Evolutionary conservation across 1,284 basidiomycete species (phyloP), one percentile per base, ranked within the genome.

Genomic region (Ustilago cynodontis): DNA sequence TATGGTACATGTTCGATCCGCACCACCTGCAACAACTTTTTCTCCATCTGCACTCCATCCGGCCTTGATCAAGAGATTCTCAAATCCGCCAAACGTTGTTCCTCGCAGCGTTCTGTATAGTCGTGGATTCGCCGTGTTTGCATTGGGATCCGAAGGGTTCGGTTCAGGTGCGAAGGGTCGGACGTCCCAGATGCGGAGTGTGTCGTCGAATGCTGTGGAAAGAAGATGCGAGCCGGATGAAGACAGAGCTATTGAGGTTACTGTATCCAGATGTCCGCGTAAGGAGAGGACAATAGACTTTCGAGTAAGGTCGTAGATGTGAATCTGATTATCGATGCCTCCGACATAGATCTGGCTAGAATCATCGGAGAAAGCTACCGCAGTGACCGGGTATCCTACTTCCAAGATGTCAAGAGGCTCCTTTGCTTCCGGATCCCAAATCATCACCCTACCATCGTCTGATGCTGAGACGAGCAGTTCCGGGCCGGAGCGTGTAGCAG

Each of bases 271-370:
- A 41, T 86, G 82, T 0, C 79, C 81, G 4, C 71, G 70, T 0
- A 86, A 65, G 18, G 79, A 71, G 49, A 78, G 82, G 7, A 75
- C 63, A 54, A 78, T 79, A 16, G 69, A 24, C 57, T 81, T 81
- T 18, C 77, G 74, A 9, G 76, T 58, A 7, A 85, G 58, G 43
- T 85, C 83, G 67, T 82, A 83, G 20, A 80, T 69, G 58, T 85
- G 85, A 39, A 86, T 76, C 47, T 83, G 81, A 52, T 86, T 86
- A 71, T 86, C 85, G 28, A 86, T 64, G 26, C 85, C 83, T 3
- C 80, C 85, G 10, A 86, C 78, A 58, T 77, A 86, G 45, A 86
- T 56, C 66, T 85, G 82, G 45, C 77, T 77, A 2, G 80, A 81
- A 54, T 86, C 85, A 18, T 80, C 80, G 18, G 80, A 79, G 51